Evolutionary conservation across 1,139 yeast species (phyloP).

Genomic region (Zygotorulaspora mrakii): DNA sequence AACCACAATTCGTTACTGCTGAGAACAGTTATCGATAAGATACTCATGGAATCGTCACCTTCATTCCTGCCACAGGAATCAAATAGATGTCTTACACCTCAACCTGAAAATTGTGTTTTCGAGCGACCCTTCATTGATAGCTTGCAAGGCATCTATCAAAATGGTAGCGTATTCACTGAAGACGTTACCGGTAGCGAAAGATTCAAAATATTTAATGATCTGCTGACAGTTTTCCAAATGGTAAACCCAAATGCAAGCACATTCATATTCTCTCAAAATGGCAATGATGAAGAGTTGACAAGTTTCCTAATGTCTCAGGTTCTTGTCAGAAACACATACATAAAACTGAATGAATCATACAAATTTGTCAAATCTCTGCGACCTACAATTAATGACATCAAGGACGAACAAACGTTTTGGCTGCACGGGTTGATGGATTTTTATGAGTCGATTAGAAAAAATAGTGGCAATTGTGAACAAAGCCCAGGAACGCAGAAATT

Average conservation of each 20-base stretch:
- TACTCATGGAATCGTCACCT: not conserved
- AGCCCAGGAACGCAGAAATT: conserved; percentile 7
- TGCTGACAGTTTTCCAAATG: not conserved
- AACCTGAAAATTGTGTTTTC: conserved; percentile 12
- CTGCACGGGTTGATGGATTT: conserved; percentile 29
- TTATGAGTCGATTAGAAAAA: conserved; percentile 29
- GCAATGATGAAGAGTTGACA: conserved; percentile 30
- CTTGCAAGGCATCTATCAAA: conserved; percentile 14
- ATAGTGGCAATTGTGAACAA: conserved; percentile 21
- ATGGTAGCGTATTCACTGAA: conserved; percentile 23
- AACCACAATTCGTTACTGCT: conserved; percentile 8
- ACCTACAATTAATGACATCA: conserved; percentile 21
- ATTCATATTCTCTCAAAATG: conserved; percentile 30
- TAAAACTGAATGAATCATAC: conserved; percentile 29
- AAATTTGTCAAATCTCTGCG: conserved; percentile 30
- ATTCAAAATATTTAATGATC: conserved; percentile 25
- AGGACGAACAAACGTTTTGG: conserved; percentile 28
- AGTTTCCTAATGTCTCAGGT: conserved; percentile 30
- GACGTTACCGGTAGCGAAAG: conserved; percentile 19
- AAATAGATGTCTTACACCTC: conserved; percentile 12
- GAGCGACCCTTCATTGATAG: conserved; percentile 16
- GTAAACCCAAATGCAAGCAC: conserved; percentile 21
- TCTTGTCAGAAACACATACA: conserved; percentile 25
- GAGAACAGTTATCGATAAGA: conserved; percentile 6
- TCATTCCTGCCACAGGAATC: not conserved